phyloP scores from a whole-genome alignment of 768 basidiomycete species.

The Tephrocybe sp. region DNA sequence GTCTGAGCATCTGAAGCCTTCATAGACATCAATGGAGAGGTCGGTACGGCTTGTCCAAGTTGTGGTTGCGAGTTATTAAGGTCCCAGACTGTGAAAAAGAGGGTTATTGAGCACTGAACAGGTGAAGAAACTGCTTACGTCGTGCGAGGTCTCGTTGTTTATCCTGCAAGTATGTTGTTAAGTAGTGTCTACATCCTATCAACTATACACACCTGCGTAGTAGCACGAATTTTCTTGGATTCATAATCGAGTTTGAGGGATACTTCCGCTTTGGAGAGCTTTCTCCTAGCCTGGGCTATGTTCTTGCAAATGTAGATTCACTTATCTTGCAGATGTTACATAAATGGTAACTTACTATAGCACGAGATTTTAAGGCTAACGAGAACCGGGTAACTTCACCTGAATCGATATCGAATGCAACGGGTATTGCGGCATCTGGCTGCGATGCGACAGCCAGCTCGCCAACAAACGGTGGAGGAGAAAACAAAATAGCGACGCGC shows the following conservation, averaged over 20 bases:
- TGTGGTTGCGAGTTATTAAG: slow-evolving; percentile 8
- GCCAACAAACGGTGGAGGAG: slow-evolving; percentile 38
- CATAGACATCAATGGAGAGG: slow-evolving; percentile 12
- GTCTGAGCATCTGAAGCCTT: slow-evolving; percentile 2
- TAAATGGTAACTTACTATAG: slow-evolving; percentile 35
- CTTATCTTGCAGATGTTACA: neutral
- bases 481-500: slow-evolving; percentile 28
- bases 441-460: slow-evolving; percentile 19
- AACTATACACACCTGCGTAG: slow-evolving; percentile 18
- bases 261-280: slow-evolving; percentile 23
- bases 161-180: slow-evolving; percentile 13
- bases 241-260: slow-evolving; percentile 19
- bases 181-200: too few relatives aligned
- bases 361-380: slow-evolving; percentile 38
- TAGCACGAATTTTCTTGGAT: slow-evolving; percentile 5
- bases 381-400: slow-evolving; percentile 35
- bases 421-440: slow-evolving; percentile 17
- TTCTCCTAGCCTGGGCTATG: slow-evolving; percentile 13
- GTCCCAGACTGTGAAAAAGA: slow-evolving; percentile 12
- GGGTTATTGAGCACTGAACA: neutral
- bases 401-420: slow-evolving; percentile 37
- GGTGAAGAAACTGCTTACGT: slow-evolving; percentile 12
- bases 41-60: slow-evolving; percentile 4
- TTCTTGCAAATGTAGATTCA: slow-evolving; percentile 5
- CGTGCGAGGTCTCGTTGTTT: slow-evolving; percentile 23